Base-by-base conservation (phyloP, 1,139 yeast species). In the Geotrichum armillariae region DNA sequence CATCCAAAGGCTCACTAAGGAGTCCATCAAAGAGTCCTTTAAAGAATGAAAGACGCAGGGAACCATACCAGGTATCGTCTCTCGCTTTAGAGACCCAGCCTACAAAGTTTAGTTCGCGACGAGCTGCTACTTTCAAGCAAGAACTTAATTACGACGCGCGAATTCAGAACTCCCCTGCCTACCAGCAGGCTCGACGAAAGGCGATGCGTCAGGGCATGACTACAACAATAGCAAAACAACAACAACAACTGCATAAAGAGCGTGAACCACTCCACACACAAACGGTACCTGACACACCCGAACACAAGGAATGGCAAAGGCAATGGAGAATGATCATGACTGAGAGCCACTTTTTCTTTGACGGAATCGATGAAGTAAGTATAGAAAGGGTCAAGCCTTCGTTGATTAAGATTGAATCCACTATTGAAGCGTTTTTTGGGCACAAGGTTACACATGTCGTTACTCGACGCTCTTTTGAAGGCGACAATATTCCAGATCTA, bases 241-340 rank as follows among this genome's bases (percentile, higher is more conserved):
- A 32, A 22, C 32, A 38, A 21, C 29, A 38, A n/a, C 25, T 16
- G 17, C 49, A 34, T 17, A 23, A 38, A 14, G 25, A 33, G 44
- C 40, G 25, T 20, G 25, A 40, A n/a, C 23, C 18, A 34, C 38
- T 18, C 8, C 44, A 52, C 52, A 20, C 53, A 41, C 32, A 55
- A 22, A 42, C 60, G 50, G 41, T 48, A 32, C 35, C 53, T 45
- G 52, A 57, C 11, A 57, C 59, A 8, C 49, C 53, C 18, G 55
- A 53, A 22, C 55, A 59, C 44, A 56, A 49, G 22, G 62, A 58
- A 58, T 91, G 98, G 98, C 91, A 87, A 63, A 75, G 75, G 46
- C 82, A 84, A 51, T 91, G 97, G 96, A 75, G 82, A 49, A 75
- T 76, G 53, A 86, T 88, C 57, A 83, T 91, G 86, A 77, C 77